Evolutionary conservation across 192 early-diverging fungal species (phyloP).

Genomic region (Entomortierella parvispora): DNA sequence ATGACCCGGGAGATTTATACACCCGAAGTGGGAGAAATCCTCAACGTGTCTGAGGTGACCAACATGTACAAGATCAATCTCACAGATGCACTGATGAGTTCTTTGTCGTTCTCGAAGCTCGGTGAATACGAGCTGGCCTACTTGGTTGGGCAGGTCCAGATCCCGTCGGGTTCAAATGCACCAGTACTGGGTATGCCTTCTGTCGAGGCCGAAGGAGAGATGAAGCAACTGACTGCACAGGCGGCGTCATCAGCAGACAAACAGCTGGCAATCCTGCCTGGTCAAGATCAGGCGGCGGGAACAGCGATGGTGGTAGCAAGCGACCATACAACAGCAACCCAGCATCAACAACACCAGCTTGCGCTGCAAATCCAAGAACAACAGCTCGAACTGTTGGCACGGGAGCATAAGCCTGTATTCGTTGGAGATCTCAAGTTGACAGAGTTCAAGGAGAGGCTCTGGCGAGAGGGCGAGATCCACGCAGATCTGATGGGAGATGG

Average conservation of each 20-base stretch:
- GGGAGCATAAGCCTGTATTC: slow-evolving; percentile 71
- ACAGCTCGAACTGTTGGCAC: slow-evolving; percentile 33
- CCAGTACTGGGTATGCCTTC: slow-evolving; percentile 80
- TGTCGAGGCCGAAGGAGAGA: slow-evolving; percentile 41
- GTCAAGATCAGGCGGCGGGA: not conserved
- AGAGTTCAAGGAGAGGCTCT: slow-evolving; percentile 74
- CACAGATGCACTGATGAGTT: slow-evolving; percentile 89
- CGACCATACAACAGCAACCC: slow-evolving; percentile 15
- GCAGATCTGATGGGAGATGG: slow-evolving; percentile 88
- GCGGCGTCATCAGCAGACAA: not conserved
- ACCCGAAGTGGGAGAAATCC: slow-evolving; percentile 81
- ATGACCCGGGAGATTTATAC: slow-evolving; percentile 89
- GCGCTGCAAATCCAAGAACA: slow-evolving; percentile 34
- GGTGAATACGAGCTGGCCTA: slow-evolving; percentile 83
- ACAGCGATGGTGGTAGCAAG: not conserved
- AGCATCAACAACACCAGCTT: slow-evolving; percentile 22
- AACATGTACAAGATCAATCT: slow-evolving; percentile 90
- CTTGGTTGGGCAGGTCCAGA: slow-evolving; percentile 80
- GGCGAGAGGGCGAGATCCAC: slow-evolving; percentile 76
- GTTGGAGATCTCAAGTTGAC: slow-evolving; percentile 90
- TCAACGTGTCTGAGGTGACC: slow-evolving; percentile 90
- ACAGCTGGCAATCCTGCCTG: not conserved
- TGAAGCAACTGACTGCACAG: slow-evolving; percentile 7
- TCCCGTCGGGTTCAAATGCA: slow-evolving; percentile 66
- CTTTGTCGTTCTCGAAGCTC: slow-evolving; percentile 76